Base-by-base conservation (phyloP, 1,284 basidiomycete species). In the Puccinia coronata region DNA sequence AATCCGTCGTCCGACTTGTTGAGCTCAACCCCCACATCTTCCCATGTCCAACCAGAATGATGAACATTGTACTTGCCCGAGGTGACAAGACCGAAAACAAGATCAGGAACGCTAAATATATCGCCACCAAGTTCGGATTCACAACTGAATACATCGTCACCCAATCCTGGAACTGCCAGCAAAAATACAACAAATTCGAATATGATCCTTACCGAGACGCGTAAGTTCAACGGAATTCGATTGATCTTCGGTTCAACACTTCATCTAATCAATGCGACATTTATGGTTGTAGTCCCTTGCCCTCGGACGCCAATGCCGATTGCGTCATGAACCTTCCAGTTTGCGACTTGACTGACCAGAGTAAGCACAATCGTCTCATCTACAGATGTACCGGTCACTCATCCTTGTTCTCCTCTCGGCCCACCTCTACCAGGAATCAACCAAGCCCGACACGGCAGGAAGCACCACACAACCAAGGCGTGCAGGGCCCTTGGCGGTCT, bases 81-180 rank as follows among this genome's bases (percentile, higher is more conserved):
- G 77, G 77, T 12, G 67, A 80, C 41, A 71, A 80, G 39, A 71
- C 77, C 0, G 43, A 71, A 28, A 80, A 80, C 65, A 80, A 80
- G n/a, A 80, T 80, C 9, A 18, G 34, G 1, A 80, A 72, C 43
- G 77, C 77, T 8, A 80, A 71, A 71, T 57, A 43, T 28, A 80
- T 80, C 39, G 8, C 77, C 9, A 55, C 77, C 20, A 80, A 80
- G 51, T 80, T 80, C 41, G 77, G 77, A 49, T 80, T 80, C 34
- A 80, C 77, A 3, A 80, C 77, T 14, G 77, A 80, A 49, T 80
- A 80, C 51, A 43, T 80, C 28, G 77, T 80, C 14, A 80, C 39
- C 14, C 77, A 80, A 61, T 80, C 77, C 18, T 80, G 67, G 65
- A 80, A 61, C n/a, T 80, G 77, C 41, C 77, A 80, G 31, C 69